Conservation (phyloP, 257 asterid genomes). For the Capsicum baccatum region DNA sequence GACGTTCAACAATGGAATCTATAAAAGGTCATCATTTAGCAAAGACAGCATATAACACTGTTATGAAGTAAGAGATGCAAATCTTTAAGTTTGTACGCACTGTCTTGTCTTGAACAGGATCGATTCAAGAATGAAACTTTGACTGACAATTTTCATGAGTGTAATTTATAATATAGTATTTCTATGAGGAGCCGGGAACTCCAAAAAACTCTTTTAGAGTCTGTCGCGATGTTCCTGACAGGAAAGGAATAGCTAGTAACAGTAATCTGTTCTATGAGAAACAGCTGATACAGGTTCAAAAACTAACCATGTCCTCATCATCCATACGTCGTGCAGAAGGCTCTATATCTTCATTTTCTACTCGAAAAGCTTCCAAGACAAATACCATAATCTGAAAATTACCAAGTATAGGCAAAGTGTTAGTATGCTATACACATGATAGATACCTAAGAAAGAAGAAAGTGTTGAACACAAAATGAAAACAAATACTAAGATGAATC, state of each 20-base stretch:
- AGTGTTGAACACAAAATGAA: not conserved
- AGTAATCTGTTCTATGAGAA: not conserved
- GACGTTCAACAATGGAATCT: not conserved
- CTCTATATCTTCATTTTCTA: slow-evolving; percentile 80
- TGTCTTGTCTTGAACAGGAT: not conserved
- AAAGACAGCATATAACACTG: not conserved
- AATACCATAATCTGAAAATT: slow-evolving; percentile 79
- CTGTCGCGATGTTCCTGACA: not conserved
- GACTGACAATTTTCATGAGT: not conserved
- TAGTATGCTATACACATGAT: not conserved
- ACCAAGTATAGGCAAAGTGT: slow-evolving; percentile 18
- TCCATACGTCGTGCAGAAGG: slow-evolving; percentile 44
- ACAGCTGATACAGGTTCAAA: not conserved
- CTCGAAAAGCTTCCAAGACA: slow-evolving; percentile 96
- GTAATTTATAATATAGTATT: not conserved
- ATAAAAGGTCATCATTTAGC: not conserved
- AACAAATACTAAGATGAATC: not conserved
- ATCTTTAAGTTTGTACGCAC: not conserved
- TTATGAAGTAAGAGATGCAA: not conserved
- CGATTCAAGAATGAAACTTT: not conserved
- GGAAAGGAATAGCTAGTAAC: not conserved
- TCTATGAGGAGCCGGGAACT: not conserved
- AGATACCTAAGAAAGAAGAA: not conserved
- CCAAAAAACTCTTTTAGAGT: not conserved
- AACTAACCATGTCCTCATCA: slow-evolving; percentile 56